phyloP scores from a whole-genome alignment of 2,329 filamentous ascomycete genomes.

The Calonectria henricotiae region DNA sequence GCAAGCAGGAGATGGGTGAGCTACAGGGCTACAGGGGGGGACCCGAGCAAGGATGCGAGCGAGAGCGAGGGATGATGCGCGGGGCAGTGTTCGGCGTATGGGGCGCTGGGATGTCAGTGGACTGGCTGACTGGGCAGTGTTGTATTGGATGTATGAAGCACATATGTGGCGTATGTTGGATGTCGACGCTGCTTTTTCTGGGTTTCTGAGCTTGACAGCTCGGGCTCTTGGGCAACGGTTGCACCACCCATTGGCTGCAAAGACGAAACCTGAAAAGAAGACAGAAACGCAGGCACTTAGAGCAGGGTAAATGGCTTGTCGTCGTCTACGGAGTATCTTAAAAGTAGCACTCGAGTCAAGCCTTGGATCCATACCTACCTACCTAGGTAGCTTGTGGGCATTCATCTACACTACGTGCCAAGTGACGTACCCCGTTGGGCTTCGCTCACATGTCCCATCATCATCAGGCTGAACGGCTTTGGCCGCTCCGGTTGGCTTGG shows the following conservation, averaged over 20 bases:
- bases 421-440: constrained; percentile 19
- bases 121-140: constrained; percentile 23
- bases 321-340: not conserved
- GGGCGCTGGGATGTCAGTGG: constrained; percentile 14
- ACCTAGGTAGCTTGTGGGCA: not conserved
- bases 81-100: constrained; percentile 33
- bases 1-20: constrained; percentile 9
- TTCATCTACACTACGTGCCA: not conserved
- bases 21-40: constrained; percentile 24
- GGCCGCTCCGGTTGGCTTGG: constrained; percentile 32
- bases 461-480: constrained; percentile 21
- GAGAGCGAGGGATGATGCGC: constrained; percentile 19
- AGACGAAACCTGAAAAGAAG: not conserved
- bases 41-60: constrained; percentile 15
- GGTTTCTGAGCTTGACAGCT: constrained; percentile 14
- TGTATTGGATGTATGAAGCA: constrained; percentile 19
- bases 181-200: constrained; percentile 12
- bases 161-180: constrained; percentile 24
- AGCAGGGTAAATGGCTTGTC: not conserved
- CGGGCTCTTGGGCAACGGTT: not conserved
- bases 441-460: constrained; percentile 20
- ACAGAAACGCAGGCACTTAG: not conserved
- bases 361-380: not conserved
- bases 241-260: not conserved
- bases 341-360: not conserved